Base-by-base conservation (phyloP, 345 rosid genomes). In the Geranium rotundifolium region DNA sequence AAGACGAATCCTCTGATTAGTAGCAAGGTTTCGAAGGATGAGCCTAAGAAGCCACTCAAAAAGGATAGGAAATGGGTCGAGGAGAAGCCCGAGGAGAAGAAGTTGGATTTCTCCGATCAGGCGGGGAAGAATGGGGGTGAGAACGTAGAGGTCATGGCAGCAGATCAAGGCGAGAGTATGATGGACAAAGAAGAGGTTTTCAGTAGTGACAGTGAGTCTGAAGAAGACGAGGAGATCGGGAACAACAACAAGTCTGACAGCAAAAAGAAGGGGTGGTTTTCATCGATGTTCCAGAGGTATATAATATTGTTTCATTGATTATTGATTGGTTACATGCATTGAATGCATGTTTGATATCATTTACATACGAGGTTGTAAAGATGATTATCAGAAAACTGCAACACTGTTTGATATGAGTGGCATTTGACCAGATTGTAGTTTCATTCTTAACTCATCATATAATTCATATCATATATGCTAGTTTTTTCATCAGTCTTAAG, bases 211-310 rank as follows among this genome's bases (percentile, higher is more conserved):
- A 84, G 86, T 68, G 96, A 90, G 70, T 70, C 68, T 73, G 99
- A 90, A 75, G 92, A 79, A 61, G 95, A 84, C 59, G 83, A 87
- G 57, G 85, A 84, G 30, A 79, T 68, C 70, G 83, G 66, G 52
- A 82, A 82, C 41, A 87, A 76, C 61, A 81, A 74, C 83, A 81
- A 83, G 78, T 81, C 81, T 57, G 89, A 86, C 67, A 75, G 83
- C 58, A 86, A 86, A 86, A 86, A 82, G 73, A 93, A 80, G 65
- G 96, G 99, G 4, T 93, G 97, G 99, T 90, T 93, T 76, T 86
- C 97, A 68, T 85, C 96, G 0, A 85, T 93, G 83, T 88, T 93
- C 81, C 97, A 90, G 81, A 93, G 95, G 98, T 91, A 76, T 91
- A 76, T 39, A 58, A 49, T 61, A n/a, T 65, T 12, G 19, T 41